A percentile compares a stretch with the other conserved stretches of the same genome.
phyloP scores from a whole-genome alignment of 73 alveolate species.

The Breviolum minutum region DNA sequence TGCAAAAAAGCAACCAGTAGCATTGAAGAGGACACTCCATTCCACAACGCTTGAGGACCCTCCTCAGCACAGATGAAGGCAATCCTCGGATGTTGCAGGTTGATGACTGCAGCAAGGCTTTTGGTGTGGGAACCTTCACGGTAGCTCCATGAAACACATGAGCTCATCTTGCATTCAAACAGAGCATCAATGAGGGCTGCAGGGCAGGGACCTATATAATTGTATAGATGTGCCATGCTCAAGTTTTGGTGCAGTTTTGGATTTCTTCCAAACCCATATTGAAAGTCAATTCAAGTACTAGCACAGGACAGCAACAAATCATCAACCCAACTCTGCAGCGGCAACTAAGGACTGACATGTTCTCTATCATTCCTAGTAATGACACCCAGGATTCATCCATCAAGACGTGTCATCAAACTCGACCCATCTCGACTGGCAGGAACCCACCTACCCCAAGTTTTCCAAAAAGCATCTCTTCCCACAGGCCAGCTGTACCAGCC shows the following conservation, averaged over 20 bases:
- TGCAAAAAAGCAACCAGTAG: constrained; percentile 7
- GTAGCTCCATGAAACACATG: too few species aligned
- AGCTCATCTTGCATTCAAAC: background rate
- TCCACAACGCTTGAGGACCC: constrained; percentile 78
- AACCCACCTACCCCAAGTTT: background rate
- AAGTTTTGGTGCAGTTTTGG: too few species aligned
- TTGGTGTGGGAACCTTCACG: too few species aligned
- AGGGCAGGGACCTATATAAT: too few species aligned
- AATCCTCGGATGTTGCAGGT: constrained; percentile 28
- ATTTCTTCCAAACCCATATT: too few species aligned
- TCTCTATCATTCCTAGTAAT: too few species aligned
- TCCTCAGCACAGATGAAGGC: constrained; percentile 51
- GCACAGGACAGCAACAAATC: background rate
- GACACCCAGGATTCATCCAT: too few species aligned
- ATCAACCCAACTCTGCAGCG: background rate
- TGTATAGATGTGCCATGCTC: too few species aligned
- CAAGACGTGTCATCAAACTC: background rate
- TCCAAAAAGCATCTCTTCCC: constrained; percentile 63
- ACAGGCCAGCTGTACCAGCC: constrained; percentile 59
- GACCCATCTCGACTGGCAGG: background rate
- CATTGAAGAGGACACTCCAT: constrained; percentile 66
- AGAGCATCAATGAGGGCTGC: too few species aligned
- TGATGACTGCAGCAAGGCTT: background rate
- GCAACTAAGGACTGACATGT: too few species aligned
- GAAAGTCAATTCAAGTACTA: too few species aligned